These are phyloP conservation scores for Oidiodendron maius DNA, from an alignment of 495 filamentous ascomycete species.

Conservation along the genomic window DNA sequence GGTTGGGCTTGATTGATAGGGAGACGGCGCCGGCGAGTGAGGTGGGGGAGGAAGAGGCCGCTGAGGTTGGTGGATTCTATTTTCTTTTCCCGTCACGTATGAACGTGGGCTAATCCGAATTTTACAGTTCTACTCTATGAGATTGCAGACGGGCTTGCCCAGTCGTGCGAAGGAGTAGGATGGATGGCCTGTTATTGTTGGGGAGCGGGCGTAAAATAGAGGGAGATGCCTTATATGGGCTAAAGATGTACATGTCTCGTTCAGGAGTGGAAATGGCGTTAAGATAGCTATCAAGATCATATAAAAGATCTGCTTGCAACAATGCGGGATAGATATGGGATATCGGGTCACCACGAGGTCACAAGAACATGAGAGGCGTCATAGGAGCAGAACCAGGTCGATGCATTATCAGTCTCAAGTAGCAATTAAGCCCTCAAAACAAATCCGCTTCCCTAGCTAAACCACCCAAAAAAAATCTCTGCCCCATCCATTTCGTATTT, in stretches of 20 bases:
- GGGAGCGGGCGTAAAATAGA: no score
- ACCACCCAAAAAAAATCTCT: slow-evolving; percentile 5
- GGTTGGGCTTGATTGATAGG: slow-evolving; percentile 69
- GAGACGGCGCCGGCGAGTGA: slow-evolving; percentile 51
- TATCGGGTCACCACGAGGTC: neutral
- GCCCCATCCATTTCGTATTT: neutral
- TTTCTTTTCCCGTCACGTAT: neutral
- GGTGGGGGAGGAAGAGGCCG: slow-evolving; percentile 63
- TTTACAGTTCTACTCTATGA: slow-evolving; percentile 12
- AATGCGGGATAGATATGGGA: neutral
- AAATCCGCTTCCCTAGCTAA: slow-evolving; percentile 3
- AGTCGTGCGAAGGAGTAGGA: slow-evolving; percentile 1
- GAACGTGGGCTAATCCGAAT: slow-evolving; percentile 1
- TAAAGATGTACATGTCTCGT: no score
- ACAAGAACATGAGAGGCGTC: neutral
- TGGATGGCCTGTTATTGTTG: no score
- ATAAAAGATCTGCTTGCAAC: neutral
- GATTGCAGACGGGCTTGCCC: slow-evolving; percentile 3
- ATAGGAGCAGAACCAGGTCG: slow-evolving; percentile 16
- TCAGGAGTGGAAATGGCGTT: neutral
- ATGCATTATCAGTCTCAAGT: slow-evolving; percentile 18
- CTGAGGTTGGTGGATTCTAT: neutral
- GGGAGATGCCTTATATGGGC: no score
- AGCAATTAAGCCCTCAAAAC: slow-evolving; percentile 21
- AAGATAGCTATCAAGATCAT: neutral